phyloP scores from a whole-genome alignment of 768 basidiomycete genomes.

The Boletus fagicola region DNA sequence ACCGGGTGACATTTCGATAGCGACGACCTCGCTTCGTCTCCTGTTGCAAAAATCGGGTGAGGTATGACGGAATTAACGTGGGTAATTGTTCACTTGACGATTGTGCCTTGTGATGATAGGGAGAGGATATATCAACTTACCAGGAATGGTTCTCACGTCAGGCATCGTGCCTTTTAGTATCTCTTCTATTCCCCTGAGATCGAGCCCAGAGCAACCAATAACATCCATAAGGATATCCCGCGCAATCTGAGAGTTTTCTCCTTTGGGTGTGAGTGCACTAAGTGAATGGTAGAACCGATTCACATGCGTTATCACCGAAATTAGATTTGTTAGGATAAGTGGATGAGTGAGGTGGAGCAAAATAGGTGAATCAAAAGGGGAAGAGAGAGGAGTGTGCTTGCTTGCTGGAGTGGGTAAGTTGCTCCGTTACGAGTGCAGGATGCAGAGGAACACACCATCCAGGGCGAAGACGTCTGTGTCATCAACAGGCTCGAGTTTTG shows the following conservation, averaged over 20 bases:
- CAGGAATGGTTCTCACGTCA: slow-evolving; percentile 23
- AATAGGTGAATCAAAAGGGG: slow-evolving; percentile 36
- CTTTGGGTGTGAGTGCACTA: slow-evolving; percentile 50
- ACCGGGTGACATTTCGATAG: slow-evolving; percentile 62
- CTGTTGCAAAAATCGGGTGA: slow-evolving; percentile 32
- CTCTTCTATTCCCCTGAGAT: slow-evolving; percentile 50
- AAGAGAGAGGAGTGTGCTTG: slow-evolving; percentile 12
- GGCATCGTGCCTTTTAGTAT: slow-evolving; percentile 41
- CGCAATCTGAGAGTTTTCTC: slow-evolving; percentile 63
- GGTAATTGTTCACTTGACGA: not conserved
- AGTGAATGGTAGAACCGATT: slow-evolving; percentile 57
- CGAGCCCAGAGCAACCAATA: slow-evolving; percentile 62
- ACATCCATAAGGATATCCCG: slow-evolving; percentile 60
- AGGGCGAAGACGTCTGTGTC: slow-evolving; percentile 22
- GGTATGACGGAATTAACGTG: not conserved
- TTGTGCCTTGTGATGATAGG: not conserved
- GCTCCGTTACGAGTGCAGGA: slow-evolving; percentile 42
- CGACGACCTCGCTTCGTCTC: slow-evolving; percentile 47
- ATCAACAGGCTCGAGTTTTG: slow-evolving; percentile 31
- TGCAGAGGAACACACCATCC: slow-evolving; percentile 24
- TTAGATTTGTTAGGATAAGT: slow-evolving; percentile 51
- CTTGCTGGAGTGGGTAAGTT: slow-evolving; percentile 28
- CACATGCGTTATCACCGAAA: slow-evolving; percentile 52
- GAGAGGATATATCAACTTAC: slow-evolving; percentile 21
- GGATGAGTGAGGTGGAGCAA: slow-evolving; percentile 67